Evolutionary conservation across 257 asterid species (phyloP).

Genomic region (Nicotiana tomentosiformis): DNA sequence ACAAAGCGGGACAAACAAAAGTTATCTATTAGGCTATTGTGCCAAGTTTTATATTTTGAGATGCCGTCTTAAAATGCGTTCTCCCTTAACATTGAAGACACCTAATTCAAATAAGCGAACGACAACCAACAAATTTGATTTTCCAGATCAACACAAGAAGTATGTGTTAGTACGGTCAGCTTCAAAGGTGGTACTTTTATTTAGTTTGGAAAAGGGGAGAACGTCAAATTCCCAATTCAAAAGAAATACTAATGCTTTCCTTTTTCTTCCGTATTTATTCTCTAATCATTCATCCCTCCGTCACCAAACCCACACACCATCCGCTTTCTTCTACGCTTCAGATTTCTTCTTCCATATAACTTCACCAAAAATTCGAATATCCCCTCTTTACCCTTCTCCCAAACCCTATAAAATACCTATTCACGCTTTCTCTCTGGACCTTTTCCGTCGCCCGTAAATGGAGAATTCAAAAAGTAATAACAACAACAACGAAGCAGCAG

Average conservation of each 20-base stretch:
- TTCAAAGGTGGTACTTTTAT: not conserved
- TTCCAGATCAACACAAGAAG: too few species aligned
- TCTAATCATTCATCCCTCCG: not conserved
- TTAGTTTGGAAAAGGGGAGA: not conserved
- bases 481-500: not conserved
- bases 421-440: not conserved
- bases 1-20: too few species aligned
- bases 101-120: too few species aligned
- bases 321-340: constrained; percentile 18
- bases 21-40: too few species aligned
- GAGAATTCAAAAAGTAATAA: constrained; percentile 17
- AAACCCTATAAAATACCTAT: not conserved
- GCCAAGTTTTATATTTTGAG: too few species aligned
- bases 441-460: constrained; percentile 8
- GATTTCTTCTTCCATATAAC: not conserved
- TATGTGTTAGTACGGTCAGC: not conserved
- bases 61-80: too few species aligned
- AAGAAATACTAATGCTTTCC: not conserved
- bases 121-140: too few species aligned
- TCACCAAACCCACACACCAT: not conserved
- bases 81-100: too few species aligned
- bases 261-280: not conserved
- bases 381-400: not conserved
- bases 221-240: not conserved
- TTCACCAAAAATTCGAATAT: not conserved